Conservation (phyloP, 2,329 filamentous ascomycete genomes). For the Colletotrichum somersetense region DNA sequence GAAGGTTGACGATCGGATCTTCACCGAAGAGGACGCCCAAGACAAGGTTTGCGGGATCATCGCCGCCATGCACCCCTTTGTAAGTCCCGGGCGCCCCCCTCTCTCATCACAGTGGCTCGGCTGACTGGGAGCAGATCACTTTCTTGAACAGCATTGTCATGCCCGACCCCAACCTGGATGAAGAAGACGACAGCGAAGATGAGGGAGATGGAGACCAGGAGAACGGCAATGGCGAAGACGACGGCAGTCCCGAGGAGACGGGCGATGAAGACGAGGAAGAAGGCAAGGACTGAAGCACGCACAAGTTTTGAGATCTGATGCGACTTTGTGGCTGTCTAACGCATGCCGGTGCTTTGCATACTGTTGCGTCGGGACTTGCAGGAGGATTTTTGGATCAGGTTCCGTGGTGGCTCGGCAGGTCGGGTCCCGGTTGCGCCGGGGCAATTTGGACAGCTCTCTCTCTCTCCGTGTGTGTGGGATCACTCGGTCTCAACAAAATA, state of each 20-base stretch:
- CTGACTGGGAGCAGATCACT: conserved; percentile 64
- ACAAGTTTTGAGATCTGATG: conserved; percentile 27
- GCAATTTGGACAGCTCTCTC: not conserved
- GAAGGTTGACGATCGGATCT: conserved; percentile 74
- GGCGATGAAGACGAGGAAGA: conserved; percentile 40
- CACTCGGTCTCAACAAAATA: not conserved
- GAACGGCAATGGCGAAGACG: conserved; percentile 43
- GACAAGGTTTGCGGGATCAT: conserved; percentile 75
- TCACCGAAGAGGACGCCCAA: conserved; percentile 73
- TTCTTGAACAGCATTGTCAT: conserved; percentile 81
- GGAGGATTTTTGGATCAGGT: not conserved
- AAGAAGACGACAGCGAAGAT: conserved; percentile 55
- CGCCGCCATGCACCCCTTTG: conserved; percentile 80
- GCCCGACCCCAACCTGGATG: conserved; percentile 70
- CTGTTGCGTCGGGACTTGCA: not conserved
- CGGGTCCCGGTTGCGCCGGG: not conserved
- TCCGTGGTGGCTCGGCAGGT: not conserved
- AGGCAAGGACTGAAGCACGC: conserved; percentile 38
- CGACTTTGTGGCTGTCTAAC: not conserved
- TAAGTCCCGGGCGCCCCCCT: conserved; percentile 62
- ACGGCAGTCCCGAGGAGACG: conserved; percentile 30
- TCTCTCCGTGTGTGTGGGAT: not conserved
- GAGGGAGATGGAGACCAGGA: conserved; percentile 44
- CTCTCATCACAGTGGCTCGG: not conserved
- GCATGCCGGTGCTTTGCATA: no score